A percentile compares a stretch with the other conserved stretches of the same genome.
Conservation (phyloP, 164 flowering plant genomes). For the Vitis rotundifolia region DNA sequence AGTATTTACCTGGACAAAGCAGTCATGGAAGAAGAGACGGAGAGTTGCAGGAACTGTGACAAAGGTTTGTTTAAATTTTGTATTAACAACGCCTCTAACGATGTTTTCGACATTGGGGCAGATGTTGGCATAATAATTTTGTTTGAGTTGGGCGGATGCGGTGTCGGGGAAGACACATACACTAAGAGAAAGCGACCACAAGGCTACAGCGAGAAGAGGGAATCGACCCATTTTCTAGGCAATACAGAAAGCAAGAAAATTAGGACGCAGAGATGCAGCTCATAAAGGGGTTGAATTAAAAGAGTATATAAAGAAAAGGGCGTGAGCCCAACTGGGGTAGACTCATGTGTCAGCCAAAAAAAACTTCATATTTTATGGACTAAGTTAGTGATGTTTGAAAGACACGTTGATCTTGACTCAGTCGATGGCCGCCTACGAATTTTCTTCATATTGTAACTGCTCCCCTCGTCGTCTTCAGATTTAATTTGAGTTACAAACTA, state of each 20-base stretch:
- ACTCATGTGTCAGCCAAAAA: slow-evolving; percentile 2
- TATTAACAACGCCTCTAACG: slow-evolving; percentile 53
- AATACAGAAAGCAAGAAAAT: too few relatives aligned
- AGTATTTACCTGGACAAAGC: slow-evolving; percentile 58
- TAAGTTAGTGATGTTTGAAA: neutral
- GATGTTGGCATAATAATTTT: slow-evolving; percentile 53
- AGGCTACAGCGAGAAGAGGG: neutral
- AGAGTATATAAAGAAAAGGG: neutral
- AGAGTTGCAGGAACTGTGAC: slow-evolving; percentile 77
- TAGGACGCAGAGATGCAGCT: too few relatives aligned
- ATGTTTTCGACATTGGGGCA: slow-evolving; percentile 81
- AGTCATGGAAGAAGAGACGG: slow-evolving; percentile 93
- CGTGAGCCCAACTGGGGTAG: slow-evolving; percentile 12
- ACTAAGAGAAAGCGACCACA: slow-evolving; percentile 22
- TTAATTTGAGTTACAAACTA: too few relatives aligned
- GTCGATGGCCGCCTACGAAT: slow-evolving; percentile 14
- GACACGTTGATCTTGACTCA: slow-evolving; percentile 5
- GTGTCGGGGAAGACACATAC: slow-evolving; percentile 28
- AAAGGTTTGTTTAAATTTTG: slow-evolving; percentile 67
- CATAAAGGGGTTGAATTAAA: neutral
- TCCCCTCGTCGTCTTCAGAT: neutral
- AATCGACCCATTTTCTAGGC: slow-evolving; percentile 28
- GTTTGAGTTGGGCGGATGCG: slow-evolving; percentile 51
- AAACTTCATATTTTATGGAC: neutral
- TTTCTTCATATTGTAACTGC: neutral